These are phyloP conservation scores for Euphorbia celastroides DNA, from an alignment of 441 rosid genomes.

Conservation along the genomic window DNA sequence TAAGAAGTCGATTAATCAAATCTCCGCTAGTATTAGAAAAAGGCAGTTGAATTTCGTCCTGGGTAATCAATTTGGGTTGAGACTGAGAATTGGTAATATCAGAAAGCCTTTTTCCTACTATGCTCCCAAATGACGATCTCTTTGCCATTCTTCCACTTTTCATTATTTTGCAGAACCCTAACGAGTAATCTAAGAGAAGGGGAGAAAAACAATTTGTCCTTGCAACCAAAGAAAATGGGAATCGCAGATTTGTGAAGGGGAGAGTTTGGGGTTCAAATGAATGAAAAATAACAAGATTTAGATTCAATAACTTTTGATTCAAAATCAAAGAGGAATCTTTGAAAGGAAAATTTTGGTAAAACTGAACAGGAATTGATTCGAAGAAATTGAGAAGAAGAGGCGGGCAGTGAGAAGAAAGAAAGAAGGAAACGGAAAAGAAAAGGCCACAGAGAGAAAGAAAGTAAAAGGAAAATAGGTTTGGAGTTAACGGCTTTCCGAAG, in stretches of 20 bases:
- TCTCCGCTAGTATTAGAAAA: constrained; percentile 25
- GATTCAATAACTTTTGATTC: neutral
- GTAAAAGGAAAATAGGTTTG: constrained; percentile 25
- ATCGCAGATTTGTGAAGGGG: neutral
- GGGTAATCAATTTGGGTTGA: constrained; percentile 24
- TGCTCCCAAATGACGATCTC: constrained; percentile 50
- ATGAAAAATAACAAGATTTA: neutral
- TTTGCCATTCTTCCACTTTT: constrained; percentile 49
- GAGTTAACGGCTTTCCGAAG: constrained; percentile 51
- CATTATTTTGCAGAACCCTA: constrained; percentile 21
- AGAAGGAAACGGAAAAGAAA: constrained; percentile 10
- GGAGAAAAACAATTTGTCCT: no score
- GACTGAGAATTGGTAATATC: constrained; percentile 65
- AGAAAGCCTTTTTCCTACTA: constrained; percentile 49
- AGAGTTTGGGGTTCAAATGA: neutral
- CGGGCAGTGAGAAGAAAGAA: constrained; percentile 7
- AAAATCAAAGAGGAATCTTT: neutral
- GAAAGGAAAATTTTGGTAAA: neutral
- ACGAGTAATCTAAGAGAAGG: neutral
- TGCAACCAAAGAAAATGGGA: constrained; percentile 5
- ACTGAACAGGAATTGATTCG: constrained; percentile 1
- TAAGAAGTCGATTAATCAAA: constrained; percentile 42
- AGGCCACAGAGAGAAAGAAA: neutral
- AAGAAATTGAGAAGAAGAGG: constrained; percentile 1
- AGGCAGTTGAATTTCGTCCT: constrained; percentile 18